Conservation (phyloP, 441 rosid species). For the Mallotus japonicus region DNA sequence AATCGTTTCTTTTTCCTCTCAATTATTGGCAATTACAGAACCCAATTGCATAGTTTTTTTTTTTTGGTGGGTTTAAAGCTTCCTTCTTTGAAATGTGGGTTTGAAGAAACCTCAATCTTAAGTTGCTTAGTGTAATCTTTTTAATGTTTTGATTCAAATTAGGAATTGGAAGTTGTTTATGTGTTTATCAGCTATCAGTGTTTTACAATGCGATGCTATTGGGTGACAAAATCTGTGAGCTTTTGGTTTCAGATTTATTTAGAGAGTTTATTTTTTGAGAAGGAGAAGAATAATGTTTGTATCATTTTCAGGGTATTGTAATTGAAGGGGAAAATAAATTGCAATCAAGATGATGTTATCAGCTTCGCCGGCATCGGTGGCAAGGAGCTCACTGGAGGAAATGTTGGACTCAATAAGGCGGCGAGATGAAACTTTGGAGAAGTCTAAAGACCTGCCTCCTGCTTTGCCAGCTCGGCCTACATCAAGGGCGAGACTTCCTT, state of each 20-base stretch:
- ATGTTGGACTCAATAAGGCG: constrained; percentile 81
- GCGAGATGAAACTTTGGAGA: constrained; percentile 64
- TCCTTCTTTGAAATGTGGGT: constrained; percentile 1
- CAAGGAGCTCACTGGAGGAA: constrained; percentile 89
- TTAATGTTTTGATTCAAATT: constrained; percentile 9
- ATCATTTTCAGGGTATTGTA: constrained; percentile 19
- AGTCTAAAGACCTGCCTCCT: constrained; percentile 79
- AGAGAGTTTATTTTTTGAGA: too few relatives aligned
- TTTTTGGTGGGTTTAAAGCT: neutral
- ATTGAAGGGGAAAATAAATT: constrained; percentile 8
- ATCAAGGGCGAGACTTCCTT: constrained; percentile 79
- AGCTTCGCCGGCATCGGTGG: constrained; percentile 44
- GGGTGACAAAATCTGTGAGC: neutral
- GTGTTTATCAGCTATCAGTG: neutral
- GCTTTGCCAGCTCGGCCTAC: constrained; percentile 88
- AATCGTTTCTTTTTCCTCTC: neutral
- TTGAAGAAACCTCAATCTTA: neutral
- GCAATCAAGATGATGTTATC: constrained; percentile 54
- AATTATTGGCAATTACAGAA: neutral
- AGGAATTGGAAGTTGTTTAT: constrained; percentile 11
- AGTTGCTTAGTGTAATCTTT: neutral
- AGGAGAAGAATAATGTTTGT: too few relatives aligned
- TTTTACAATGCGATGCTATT: neutral
- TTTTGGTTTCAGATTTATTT: too few relatives aligned
- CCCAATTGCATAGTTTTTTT: constrained; percentile 3